Evolutionary conservation across 345 rosid genomes (phyloP).

Genomic region (Eucalyptus tenuipes): DNA sequence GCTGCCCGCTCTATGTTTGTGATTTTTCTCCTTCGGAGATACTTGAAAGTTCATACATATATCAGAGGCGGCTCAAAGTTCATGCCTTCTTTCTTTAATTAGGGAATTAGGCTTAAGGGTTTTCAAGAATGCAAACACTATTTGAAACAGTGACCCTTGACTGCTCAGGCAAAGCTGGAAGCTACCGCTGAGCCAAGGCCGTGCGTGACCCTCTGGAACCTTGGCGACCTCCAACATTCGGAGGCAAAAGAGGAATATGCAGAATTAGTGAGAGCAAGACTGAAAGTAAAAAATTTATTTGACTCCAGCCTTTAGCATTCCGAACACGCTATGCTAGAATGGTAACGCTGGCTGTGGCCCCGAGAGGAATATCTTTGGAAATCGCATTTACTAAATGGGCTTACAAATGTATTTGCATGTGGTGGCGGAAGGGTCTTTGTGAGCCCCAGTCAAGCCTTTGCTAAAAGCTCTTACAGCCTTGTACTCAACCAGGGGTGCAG

Average conservation of each 20-base stretch:
- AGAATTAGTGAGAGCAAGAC: neutral
- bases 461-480: neutral
- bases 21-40: neutral
- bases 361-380: neutral
- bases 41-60: neutral
- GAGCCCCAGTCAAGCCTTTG: neutral
- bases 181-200: neutral
- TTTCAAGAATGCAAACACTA: neutral
- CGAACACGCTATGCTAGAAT: neutral
- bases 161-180: neutral
- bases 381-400: neutral
- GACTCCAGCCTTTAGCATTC: neutral
- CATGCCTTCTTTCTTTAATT: neutral
- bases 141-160: neutral
- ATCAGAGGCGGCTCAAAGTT: neutral
- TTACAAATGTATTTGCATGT: neutral
- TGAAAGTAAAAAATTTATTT: neutral
- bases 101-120: neutral
- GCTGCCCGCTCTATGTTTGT: neutral
- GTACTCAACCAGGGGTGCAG: no score
- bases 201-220: neutral
- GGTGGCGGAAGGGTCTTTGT: neutral
- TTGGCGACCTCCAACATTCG: neutral
- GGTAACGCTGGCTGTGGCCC: neutral
- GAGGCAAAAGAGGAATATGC: neutral